Evolutionary conservation across 805 yeast genomes (phyloP).

Genomic region (Yarrowia keelungensis): DNA sequence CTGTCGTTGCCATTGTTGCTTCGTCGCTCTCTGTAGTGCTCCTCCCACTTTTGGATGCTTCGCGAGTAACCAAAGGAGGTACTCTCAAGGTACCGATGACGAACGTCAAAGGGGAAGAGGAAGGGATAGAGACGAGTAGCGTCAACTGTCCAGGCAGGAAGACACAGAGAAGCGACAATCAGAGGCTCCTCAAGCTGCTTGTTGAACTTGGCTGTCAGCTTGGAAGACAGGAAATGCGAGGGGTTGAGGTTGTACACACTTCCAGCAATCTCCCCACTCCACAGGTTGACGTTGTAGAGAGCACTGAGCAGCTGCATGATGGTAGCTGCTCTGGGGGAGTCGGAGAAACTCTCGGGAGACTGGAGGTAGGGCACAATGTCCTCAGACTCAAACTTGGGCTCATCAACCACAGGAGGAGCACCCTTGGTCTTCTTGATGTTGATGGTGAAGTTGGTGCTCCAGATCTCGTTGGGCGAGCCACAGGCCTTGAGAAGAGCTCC

Average conservation of each 20-base stretch:
- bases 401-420: constrained; percentile 35
- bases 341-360: constrained; percentile 44
- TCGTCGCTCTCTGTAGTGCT: constrained; percentile 49
- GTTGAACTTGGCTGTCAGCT: constrained; percentile 82
- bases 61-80: constrained; percentile 93
- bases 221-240: constrained; percentile 68
- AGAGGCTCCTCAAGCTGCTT: constrained; percentile 90
- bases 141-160: constrained; percentile 84
- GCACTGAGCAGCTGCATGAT: constrained; percentile 46
- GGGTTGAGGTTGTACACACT: constrained; percentile 40
- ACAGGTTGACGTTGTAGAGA: constrained; percentile 45
- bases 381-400: constrained; percentile 43
- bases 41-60: constrained; percentile 78
- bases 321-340: constrained; percentile 41
- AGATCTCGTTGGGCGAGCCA: constrained; percentile 50
- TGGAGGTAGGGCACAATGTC: constrained; percentile 42
- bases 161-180: constrained; percentile 80
- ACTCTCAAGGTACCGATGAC: constrained; percentile 78
- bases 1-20: constrained; percentile 48
- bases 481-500: constrained; percentile 60
- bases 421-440: constrained; percentile 53
- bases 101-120: constrained; percentile 80
- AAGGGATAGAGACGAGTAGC: constrained; percentile 80
- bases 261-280: constrained; percentile 42
- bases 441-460: constrained; percentile 64